Base-by-base conservation (phyloP, 2,329 filamentous ascomycete genomes). In the Purpureocillium takamizusanense region DNA sequence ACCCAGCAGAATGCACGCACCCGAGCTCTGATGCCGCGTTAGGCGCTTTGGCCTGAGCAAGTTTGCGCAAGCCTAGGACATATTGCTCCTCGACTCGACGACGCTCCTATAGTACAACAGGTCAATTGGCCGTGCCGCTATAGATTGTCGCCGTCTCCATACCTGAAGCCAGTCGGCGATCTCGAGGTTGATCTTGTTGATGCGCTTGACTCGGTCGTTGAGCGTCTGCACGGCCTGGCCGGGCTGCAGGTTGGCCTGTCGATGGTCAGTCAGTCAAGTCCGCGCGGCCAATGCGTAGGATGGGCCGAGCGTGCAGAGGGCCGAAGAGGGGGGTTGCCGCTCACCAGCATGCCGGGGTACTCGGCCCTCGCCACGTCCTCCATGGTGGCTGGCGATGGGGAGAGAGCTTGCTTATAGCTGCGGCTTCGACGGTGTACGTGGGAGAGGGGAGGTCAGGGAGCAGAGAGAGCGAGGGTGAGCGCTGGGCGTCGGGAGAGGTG, bases 121-220 rank as follows among this genome's bases (percentile, higher is more conserved):
- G 29, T 11, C 21, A 25, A 25, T 25, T 25, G 21, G 10, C 21
- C 10, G 21, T 10, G 21, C 10, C 21, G 21, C 21, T 25, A 29
- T 14, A 12, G n/a, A n/a, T n/a, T n/a, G n/a, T 25, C 18, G 33
- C 15, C 18, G 34, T 33, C 35, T 36, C 44, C 65, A 63, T 78
- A 95, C 89, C 81, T 90, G 84, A 45, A 98, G 75, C 87, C 90
- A 98, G 66, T 97, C 90, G 60, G 90, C 90, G 54, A 98, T 86
- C 58, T 95, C 87, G 51, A 71, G 65, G 63, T 98, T 95, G 65
- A 94, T 68, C 61, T 82, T 87, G 53, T 76, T 77, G 57, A 97
- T 90, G 62, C 87, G 78, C 62, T 84, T 85, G 51, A 97, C 77
- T 54, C 92, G 86, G 51, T 95, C 89, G 61, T 82, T 84, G 52